These are phyloP conservation scores for Rhododendron mucronatum DNA, from an alignment of 148 eudicot genomes.

Conservation along the genomic window DNA sequence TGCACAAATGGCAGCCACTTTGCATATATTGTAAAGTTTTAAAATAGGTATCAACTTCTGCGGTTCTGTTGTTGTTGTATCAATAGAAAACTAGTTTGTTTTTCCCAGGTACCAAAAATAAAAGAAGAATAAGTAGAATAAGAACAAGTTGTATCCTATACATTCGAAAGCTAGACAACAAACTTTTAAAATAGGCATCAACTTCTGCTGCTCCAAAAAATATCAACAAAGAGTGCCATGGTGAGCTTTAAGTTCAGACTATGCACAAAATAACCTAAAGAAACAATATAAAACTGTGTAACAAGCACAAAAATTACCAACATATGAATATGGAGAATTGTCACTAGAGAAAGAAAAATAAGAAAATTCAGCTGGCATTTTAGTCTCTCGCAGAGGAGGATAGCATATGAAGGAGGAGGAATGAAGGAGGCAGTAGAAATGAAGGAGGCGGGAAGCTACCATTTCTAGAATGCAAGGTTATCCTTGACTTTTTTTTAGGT, in stretches of 20 bases:
- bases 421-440: not conserved
- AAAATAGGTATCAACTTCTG: too few species aligned
- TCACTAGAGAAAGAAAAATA: not conserved
- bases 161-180: not conserved
- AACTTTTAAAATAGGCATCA: not conserved
- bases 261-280: not conserved
- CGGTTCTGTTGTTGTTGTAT: too few species aligned
- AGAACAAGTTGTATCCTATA: not conserved
- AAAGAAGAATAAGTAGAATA: not conserved
- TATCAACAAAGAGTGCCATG: not conserved
- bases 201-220: not conserved
- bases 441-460: not conserved
- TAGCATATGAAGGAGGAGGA: not conserved
- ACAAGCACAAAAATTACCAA: not conserved
- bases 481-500: not conserved
- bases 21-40: too few species aligned
- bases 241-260: not conserved
- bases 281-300: not conserved
- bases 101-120: not conserved
- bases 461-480: not conserved
- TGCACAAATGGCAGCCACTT: too few species aligned
- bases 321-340: not conserved
- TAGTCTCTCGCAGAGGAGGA: too few species aligned
- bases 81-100: not conserved
- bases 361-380: too few species aligned